Base-by-base conservation (phyloP, 768 basidiomycete genomes). In the Lactifluus subvellereus region DNA sequence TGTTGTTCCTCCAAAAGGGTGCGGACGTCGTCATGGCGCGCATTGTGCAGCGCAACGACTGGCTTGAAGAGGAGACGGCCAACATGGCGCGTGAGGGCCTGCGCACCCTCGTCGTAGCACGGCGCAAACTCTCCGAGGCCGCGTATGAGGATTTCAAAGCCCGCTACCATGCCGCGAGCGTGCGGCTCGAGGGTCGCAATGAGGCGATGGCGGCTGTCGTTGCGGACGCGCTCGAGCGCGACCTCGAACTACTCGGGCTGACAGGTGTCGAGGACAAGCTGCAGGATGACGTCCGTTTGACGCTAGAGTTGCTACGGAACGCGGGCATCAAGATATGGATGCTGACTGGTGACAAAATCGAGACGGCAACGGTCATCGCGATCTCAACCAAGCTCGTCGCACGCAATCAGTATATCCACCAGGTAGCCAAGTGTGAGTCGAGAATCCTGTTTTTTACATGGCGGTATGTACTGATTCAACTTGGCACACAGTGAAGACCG, bases 271-370 rank as follows among this genome's bases (percentile, higher is more conserved):
- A 99, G 73, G 97, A 99, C 74, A 98, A 98, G 75, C 76, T 99
- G 62, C 97, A 99, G 71, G 97, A 98, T 64, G 95, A 96, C 27
- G 96, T 99, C 69, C 94, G 91, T 73, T 84, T 87, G 50, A 97
- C 97, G 2, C 76, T 99, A 61, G 97, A 98, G 75, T 71, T 98
- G 57, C 74, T 99, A 66, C 78, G 95, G 67, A 98, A 98, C 72
- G 97, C 96, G 0, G 96, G 96, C 4, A 86, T 99, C 75, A 97
- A 91, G 81, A 98, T 99, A 62, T 99, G 97, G 97, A 98, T 98
- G 97, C 79, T 98, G 69, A 99, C 97, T 0, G 96, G 97, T 1
- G 97, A 99, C 75, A 99, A 98, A 78, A 93, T 98, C 54, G 97
- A 99, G 78, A 99, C 97, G 3, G 97, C 97, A 5, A 88, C 95